Base-by-base conservation (phyloP, 2,329 filamentous ascomycete genomes). In the Phoma sp. region DNA sequence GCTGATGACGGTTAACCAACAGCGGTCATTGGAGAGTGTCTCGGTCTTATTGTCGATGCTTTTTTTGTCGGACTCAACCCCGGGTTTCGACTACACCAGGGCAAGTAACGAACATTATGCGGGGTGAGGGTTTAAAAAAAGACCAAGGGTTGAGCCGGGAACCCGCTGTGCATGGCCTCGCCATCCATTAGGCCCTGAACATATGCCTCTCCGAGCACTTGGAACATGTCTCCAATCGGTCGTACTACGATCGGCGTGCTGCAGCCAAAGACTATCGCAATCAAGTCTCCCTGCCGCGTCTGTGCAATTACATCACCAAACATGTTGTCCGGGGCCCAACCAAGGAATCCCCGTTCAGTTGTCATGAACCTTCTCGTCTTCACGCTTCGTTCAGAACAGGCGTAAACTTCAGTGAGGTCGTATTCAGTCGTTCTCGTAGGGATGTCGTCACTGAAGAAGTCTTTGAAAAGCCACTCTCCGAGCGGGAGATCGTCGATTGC, bases 261-360 rank as follows among this genome's bases (percentile, higher is more conserved):
- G 23, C 42, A 57, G 18, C 53, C 53, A 18, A 52, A 36, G 5
- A 48, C 29, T n/a, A 52, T 48, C n/a, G 53, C 53, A 13, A 52
- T 57, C 24, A 48, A 14, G 32, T 52, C 53, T 8, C 53, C 53
- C 7, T 22, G 8, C 33, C 22, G 25, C 7, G 33, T 32, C 22
- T 57, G 53, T 5, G 47, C 14, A n/a, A 14, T 29, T 24, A 18
- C 14, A 4, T 14, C 10, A 4, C 35, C 39, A 24, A 47, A 48
- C n/a, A 45, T 45, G 35, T 57, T 40, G 29, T 52, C 53, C 4
- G 53, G 53, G 14, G 53, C 53, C 53, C 53, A 57, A 11, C 53
- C 53, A 6, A 56, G 22, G 27, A 24, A 44, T 4, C 53, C 53
- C 3, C 37, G 41, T 11, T 43, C 33, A 2, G 47, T 52, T 6